These are phyloP conservation scores for Uromyces viciae-fabae DNA, from an alignment of 1,284 basidiomycete species.

Conservation along the genomic window DNA sequence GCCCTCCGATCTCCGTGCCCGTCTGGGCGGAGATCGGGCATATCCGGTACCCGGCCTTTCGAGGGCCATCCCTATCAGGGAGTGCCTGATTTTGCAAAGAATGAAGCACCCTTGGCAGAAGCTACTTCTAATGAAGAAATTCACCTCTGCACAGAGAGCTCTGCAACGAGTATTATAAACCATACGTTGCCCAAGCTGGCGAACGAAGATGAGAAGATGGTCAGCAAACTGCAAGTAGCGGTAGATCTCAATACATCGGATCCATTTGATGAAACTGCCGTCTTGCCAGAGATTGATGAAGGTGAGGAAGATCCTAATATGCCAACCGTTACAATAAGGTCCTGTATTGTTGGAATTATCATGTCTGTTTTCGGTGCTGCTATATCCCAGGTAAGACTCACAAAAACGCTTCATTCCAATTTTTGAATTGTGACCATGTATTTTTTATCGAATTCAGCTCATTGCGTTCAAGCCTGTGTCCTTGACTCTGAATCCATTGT, in stretches of 20 bases:
- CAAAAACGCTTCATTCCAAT: background rate
- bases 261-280: constrained; percentile 38
- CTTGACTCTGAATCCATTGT: constrained; percentile 16
- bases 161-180: background rate
- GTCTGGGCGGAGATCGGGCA: too few relatives aligned
- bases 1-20: too few relatives aligned
- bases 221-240: background rate
- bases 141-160: background rate
- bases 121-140: background rate
- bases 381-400: constrained; percentile 21
- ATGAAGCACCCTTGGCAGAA: background rate
- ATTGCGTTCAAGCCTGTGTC: constrained; percentile 37
- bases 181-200: background rate
- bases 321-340: constrained; percentile 31
- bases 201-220: background rate
- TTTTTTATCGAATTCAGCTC: background rate
- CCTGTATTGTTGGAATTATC: constrained; percentile 30
- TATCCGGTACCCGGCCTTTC: too few relatives aligned
- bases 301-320: constrained; percentile 31
- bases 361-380: constrained; percentile 37
- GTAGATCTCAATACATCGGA: constrained; percentile 31
- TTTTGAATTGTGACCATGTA: background rate
- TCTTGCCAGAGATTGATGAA: constrained; percentile 22
- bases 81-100: too few relatives aligned
- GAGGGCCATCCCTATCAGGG: too few relatives aligned